Percentiles rank a stretch among this genome's conserved stretches.
phyloP scores from a whole-genome alignment of 495 filamentous ascomycete genomes.

The Aspergillus funiculosus region DNA sequence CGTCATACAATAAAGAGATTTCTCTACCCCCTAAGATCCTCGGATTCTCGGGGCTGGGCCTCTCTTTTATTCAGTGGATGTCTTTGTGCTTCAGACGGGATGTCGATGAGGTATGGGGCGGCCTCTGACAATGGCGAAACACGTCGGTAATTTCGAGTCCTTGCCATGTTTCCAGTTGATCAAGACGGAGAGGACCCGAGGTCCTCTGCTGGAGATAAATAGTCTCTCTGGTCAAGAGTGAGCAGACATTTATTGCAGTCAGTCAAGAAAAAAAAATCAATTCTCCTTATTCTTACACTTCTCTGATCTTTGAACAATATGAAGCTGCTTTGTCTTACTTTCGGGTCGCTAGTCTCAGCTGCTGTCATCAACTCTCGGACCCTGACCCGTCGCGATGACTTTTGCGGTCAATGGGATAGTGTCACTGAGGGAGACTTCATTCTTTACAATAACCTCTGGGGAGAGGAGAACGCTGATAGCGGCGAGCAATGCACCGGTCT shows the following conservation, averaged over 20 bases:
- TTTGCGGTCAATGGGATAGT: slow-evolving; percentile 48
- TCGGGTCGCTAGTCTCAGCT: slow-evolving; percentile 33
- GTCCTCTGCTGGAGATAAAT: slow-evolving; percentile 4
- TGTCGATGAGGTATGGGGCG: background rate
- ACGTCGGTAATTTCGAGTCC: too few species aligned
- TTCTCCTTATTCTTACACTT: background rate
- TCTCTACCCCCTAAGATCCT: background rate
- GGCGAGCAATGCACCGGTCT: slow-evolving; percentile 55
- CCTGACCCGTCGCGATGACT: slow-evolving; percentile 37
- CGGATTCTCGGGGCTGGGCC: too few species aligned
- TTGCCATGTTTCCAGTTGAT: slow-evolving; percentile 7
- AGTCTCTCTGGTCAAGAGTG: background rate
- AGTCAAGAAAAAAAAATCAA: background rate
- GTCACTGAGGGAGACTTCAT: slow-evolving; percentile 43
- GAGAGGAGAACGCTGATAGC: slow-evolving; percentile 32
- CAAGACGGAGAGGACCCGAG: slow-evolving; percentile 1
- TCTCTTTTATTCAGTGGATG: too few species aligned
- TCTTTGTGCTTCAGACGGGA: too few species aligned
- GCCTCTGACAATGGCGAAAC: too few species aligned
- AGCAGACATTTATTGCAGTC: background rate
- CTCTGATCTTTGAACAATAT: slow-evolving; percentile 20
- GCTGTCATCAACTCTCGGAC: slow-evolving; percentile 33
- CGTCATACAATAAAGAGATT: background rate
- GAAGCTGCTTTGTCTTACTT: slow-evolving; percentile 31
- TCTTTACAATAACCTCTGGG: slow-evolving; percentile 54